These are phyloP conservation scores for Alternaria dauci DNA, from an alignment of 2,329 filamentous ascomycete genomes.

Conservation along the genomic window DNA sequence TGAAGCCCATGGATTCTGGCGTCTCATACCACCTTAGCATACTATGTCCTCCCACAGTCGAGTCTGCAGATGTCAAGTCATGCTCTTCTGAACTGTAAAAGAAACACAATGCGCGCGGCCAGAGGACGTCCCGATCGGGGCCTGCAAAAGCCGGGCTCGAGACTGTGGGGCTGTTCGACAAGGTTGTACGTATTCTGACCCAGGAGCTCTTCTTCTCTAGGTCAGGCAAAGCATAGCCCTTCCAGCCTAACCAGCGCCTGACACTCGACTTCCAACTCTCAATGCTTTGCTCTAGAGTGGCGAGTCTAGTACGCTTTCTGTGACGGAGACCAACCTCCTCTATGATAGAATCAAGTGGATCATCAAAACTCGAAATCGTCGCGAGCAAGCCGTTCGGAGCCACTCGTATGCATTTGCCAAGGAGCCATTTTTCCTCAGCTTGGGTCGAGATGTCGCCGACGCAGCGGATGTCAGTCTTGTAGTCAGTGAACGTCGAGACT, in stretches of 20 bases:
- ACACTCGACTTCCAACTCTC: slow-evolving; percentile 47
- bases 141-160: slow-evolving; percentile 24
- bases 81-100: slow-evolving; percentile 21
- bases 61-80: not conserved
- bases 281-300: slow-evolving; percentile 39
- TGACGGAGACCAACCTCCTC: slow-evolving; percentile 33
- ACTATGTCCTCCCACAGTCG: slow-evolving; percentile 10
- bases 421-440: slow-evolving; percentile 28
- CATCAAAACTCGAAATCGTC: slow-evolving; percentile 42
- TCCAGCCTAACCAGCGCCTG: slow-evolving; percentile 46
- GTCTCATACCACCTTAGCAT: slow-evolving; percentile 44
- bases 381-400: slow-evolving; percentile 47
- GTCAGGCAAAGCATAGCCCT: slow-evolving; percentile 41
- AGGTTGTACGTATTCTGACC: slow-evolving; percentile 42
- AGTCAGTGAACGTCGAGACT: slow-evolving; percentile 40
- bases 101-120: slow-evolving; percentile 49
- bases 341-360: slow-evolving; percentile 29
- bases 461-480: slow-evolving; percentile 33
- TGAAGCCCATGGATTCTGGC: slow-evolving; percentile 41
- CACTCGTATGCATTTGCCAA: slow-evolving; percentile 45
- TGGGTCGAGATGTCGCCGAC: slow-evolving; percentile 23
- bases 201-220: slow-evolving; percentile 39
- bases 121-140: slow-evolving; percentile 43
- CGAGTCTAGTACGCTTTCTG: slow-evolving; percentile 37
- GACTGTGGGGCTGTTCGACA: slow-evolving; percentile 11